phyloP scores from a whole-genome alignment of 148 eudicot genomes.

The Hydrangea macrophylla region DNA sequence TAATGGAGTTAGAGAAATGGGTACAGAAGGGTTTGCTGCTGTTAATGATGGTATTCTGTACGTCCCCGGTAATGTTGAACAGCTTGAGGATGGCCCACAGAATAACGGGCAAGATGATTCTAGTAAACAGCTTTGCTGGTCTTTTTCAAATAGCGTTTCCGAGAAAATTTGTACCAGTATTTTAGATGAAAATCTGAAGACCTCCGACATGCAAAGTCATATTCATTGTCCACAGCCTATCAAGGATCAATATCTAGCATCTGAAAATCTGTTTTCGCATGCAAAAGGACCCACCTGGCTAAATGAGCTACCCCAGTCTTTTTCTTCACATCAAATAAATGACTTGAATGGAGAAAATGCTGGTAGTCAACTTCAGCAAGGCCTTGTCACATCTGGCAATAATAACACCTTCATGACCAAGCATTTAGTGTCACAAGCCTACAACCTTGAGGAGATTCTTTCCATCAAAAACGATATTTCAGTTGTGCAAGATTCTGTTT shows the following conservation, averaged over 20 bases:
- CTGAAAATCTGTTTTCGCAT: conserved; percentile 1
- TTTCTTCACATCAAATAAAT: conserved; percentile 2
- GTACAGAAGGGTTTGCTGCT: conserved; percentile 22
- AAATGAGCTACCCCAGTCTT: conserved; percentile 5
- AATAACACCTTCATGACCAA: neutral
- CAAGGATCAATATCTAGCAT: conserved; percentile 3
- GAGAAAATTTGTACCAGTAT: conserved; percentile 12
- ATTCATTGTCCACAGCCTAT: conserved; percentile 9
- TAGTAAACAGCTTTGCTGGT: conserved; percentile 8
- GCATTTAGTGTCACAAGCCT: conserved; percentile 12
- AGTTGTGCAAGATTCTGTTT: conserved; percentile 30
- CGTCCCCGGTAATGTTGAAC: conserved; percentile 1
- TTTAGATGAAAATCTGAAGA: conserved; percentile 6
- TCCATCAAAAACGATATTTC: conserved; percentile 33
- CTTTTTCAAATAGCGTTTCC: conserved; percentile 19
- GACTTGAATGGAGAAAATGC: neutral
- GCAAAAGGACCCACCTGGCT: neutral
- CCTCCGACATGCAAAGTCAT: conserved; percentile 5
- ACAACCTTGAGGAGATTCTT: conserved; percentile 15
- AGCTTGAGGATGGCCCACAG: conserved; percentile 9
- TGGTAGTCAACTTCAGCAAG: conserved; percentile 4
- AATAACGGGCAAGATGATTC: conserved; percentile 8
- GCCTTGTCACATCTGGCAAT: conserved; percentile 4
- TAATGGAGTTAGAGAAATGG: conserved; percentile 21
- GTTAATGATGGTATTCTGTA: conserved; percentile 14